Conservation (phyloP, 768 basidiomycete species). For the Leccinum longicurvipes region DNA sequence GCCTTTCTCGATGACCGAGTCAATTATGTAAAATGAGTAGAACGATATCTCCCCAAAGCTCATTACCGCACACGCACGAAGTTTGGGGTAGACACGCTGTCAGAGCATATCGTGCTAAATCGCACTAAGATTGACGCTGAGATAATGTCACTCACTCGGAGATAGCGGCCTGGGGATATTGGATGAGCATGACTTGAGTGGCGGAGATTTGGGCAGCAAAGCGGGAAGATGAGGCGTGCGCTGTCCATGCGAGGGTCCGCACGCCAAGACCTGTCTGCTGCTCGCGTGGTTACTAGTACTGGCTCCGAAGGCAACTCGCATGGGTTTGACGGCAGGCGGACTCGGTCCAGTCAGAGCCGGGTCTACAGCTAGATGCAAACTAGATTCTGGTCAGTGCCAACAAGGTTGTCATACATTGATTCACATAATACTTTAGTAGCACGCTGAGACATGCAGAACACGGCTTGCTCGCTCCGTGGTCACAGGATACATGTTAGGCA, state of each 20-base stretch:
- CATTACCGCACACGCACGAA: too few relatives aligned
- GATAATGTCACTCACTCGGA: slow-evolving; percentile 6
- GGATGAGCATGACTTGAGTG: not conserved
- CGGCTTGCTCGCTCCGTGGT: not conserved
- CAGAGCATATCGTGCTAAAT: not conserved
- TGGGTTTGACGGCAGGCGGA: not conserved
- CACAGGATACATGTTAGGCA: not conserved
- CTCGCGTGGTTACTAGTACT: not conserved
- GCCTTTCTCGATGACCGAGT: not conserved
- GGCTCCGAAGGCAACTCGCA: not conserved
- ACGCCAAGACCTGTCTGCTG: not conserved
- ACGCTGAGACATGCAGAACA: not conserved
- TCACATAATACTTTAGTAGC: not conserved
- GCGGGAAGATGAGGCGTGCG: not conserved
- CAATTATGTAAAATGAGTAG: not conserved
- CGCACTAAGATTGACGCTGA: slow-evolving; percentile 15
- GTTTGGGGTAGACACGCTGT: not conserved
- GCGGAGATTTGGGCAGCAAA: not conserved
- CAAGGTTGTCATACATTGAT: not conserved
- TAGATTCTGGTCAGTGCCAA: not conserved
- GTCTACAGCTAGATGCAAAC: not conserved
- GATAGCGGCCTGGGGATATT: not conserved
- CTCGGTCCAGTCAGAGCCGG: not conserved
- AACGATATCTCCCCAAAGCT: not conserved
- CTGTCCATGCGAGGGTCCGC: slow-evolving; percentile 9